Evolutionary conservation across 805 yeast species (phyloP), one percentile per base, ranked within the genome.

Genomic region (Metschnikowia peoriensis): DNA sequence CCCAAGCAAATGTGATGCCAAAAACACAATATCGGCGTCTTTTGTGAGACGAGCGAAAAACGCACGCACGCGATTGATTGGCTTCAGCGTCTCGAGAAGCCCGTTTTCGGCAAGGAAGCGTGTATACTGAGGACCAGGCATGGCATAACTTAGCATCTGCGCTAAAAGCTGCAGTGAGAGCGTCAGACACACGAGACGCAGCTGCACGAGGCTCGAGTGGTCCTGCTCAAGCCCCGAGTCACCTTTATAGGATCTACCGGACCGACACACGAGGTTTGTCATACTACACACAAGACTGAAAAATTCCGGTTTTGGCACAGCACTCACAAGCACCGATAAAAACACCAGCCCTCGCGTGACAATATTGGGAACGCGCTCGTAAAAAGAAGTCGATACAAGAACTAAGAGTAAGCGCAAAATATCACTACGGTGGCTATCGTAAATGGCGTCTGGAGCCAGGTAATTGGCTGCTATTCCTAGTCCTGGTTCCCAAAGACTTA

Each of bases 401-500:
- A 85, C 73, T 7, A 88, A 61, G 10, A 93, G 50, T 7, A 90
- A 70, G 45, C 86, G 72, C 38, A 93, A 59, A 1, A 88, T 70
- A 61, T 88, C 96, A 6, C 84, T 69, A 60, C 96, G 78, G 63
- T 88, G 83, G 28, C 82, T 65, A 58, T 88, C 92, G 40, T 82
- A 62, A 4, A 66, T 50, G 7, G 64, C 48, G 42, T 70, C 67
- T 0, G 73, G 68, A 2, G 62, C 46, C 7, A 17, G 47, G 50
- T 61, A 66, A 47, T 60, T 65, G 6, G 66, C 52, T 1, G 79
- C 69, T 3, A 72, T 65, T 2, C 89, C 92, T 34, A 91, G 77
- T 6, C 97, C 97, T 4, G 87, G 82, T 60, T 88, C 96, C 97
- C 97, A 91, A 1, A 86, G 73, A 7, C 72, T 56, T 47, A 38